These are phyloP conservation scores for Aspergillus melleus DNA, from an alignment of 2,329 filamentous ascomycete genomes.

Conservation along the genomic window DNA sequence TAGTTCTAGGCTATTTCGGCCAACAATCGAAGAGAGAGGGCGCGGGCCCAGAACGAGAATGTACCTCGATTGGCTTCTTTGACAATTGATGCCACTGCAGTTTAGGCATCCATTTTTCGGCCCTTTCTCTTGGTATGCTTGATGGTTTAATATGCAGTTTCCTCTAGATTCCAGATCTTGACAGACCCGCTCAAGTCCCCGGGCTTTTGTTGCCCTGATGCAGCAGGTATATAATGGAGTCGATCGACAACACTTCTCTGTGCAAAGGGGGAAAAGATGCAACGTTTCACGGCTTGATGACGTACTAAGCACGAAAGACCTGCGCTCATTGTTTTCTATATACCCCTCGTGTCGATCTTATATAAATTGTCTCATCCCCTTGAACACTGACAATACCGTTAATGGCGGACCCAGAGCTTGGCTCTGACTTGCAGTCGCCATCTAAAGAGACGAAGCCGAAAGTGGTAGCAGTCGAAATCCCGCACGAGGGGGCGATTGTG, in stretches of 20 bases:
- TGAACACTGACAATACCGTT: too few relatives aligned
- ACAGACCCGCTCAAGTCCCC: neutral
- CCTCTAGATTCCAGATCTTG: neutral
- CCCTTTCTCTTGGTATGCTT: neutral
- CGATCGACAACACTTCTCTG: neutral
- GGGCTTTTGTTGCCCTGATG: neutral
- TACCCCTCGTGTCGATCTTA: neutral
- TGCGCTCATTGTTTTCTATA: neutral
- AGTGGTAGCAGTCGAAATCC: neutral
- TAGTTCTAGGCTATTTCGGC: conserved; percentile 2
- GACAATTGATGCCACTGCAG: neutral
- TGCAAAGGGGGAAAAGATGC: neutral
- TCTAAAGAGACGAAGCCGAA: neutral
- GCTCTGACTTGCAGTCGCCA: neutral
- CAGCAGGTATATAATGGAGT: conserved; percentile 2
- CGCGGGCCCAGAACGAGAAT: neutral
- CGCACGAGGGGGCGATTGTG: neutral
- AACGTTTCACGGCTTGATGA: neutral
- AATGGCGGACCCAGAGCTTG: conserved; percentile 5
- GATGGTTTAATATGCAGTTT: neutral
- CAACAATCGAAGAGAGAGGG: neutral
- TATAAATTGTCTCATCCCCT: neutral
- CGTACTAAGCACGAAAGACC: neutral
- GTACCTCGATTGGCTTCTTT: neutral
- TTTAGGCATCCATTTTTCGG: neutral